phyloP scores from a whole-genome alignment of 2,329 filamentous ascomycete species.

The Cordyceps tenuipes region DNA sequence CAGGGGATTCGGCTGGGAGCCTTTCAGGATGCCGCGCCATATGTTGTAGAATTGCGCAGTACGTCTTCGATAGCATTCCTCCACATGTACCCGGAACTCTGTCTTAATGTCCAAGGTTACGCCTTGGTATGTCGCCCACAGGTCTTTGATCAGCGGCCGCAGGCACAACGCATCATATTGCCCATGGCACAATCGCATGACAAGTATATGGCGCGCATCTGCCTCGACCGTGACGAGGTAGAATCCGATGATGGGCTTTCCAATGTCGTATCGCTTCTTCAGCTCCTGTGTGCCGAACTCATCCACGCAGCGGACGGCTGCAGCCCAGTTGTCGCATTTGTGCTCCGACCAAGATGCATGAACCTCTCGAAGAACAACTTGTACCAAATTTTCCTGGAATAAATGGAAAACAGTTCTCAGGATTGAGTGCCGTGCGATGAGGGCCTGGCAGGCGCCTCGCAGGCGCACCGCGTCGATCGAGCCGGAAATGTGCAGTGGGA shows the following conservation, averaged over 20 bases:
- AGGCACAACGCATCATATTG: not conserved
- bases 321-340: not conserved
- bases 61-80: not conserved
- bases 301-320: not conserved
- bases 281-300: not conserved
- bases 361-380: not conserved
- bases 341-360: not conserved
- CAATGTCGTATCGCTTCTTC: not conserved
- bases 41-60: not conserved
- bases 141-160: not conserved
- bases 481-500: constrained; percentile 1
- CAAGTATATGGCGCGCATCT: not conserved
- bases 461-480: not conserved
- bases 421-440: not conserved
- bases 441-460: not conserved
- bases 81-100: not conserved
- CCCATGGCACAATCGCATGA: not conserved
- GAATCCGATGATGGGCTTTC: not conserved
- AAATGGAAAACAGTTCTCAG: not conserved
- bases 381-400: not conserved
- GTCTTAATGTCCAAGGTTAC: not conserved
- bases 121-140: not conserved
- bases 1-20: not conserved
- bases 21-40: not conserved
- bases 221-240: not conserved